These are phyloP conservation scores for Fusarium camptoceras DNA, from an alignment of 2,329 filamentous ascomycete species.

Conservation along the genomic window DNA sequence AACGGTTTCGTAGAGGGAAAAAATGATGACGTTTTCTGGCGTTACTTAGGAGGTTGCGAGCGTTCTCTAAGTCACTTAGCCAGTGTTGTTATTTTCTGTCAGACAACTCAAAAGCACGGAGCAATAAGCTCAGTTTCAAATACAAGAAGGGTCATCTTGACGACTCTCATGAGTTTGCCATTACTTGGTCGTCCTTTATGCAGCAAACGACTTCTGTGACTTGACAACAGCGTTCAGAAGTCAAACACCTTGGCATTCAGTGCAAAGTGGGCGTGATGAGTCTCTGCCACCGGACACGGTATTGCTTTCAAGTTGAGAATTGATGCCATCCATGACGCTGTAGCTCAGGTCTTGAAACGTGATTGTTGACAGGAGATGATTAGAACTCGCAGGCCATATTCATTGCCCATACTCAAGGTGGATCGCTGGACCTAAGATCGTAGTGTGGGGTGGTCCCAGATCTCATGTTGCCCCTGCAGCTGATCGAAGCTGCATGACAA, in stretches of 20 bases:
- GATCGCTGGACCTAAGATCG: slow-evolving; percentile 38
- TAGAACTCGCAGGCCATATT: neutral
- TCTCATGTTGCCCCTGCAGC: slow-evolving; percentile 37
- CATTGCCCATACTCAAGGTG: slow-evolving; percentile 25
- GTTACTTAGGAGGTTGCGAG: slow-evolving; percentile 7
- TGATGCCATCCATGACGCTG: neutral
- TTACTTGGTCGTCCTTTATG: neutral
- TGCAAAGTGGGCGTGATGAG: neutral
- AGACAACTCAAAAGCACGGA: slow-evolving; percentile 8
- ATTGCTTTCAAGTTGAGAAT: neutral
- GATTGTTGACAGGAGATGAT: neutral
- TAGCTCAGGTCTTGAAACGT: neutral
- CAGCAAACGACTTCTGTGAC: neutral
- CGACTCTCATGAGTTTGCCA: neutral
- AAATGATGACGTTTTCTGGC: neutral
- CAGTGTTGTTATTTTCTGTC: neutral
- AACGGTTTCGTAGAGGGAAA: slow-evolving; percentile 1
- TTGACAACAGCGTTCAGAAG: neutral
- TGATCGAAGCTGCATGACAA: slow-evolving; percentile 36
- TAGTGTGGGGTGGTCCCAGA: slow-evolving; percentile 42
- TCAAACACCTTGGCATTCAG: neutral
- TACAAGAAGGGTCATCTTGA: neutral
- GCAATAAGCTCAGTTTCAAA: neutral
- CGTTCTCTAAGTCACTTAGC: slow-evolving; percentile 17
- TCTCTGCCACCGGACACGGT: neutral